Conservation (phyloP, 148 eudicot species). For the Mesembryanthemum crystallinum region DNA sequence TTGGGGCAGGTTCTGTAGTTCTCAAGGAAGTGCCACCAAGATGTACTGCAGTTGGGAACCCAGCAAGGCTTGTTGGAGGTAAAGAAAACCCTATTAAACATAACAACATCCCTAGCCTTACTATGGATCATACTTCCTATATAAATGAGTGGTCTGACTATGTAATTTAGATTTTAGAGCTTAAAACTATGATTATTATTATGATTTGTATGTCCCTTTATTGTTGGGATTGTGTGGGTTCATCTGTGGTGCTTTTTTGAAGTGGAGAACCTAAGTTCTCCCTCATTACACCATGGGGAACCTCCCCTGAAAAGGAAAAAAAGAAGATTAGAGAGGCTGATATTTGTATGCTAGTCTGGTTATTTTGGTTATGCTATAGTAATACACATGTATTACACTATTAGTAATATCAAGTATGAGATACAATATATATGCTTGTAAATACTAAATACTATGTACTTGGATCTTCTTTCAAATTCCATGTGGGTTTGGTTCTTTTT, state of each 20-base stretch:
- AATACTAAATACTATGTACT: neutral
- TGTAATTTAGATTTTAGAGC: conserved; percentile 41
- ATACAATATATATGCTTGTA: conserved; percentile 9
- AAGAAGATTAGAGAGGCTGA: conserved; percentile 16
- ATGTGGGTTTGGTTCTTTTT: neutral
- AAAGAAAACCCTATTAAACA: conserved; percentile 53
- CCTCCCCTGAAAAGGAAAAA: neutral
- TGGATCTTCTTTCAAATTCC: neutral
- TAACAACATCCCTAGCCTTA: conserved; percentile 57
- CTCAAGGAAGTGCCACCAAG: conserved; percentile 58
- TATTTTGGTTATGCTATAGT: conserved; percentile 4
- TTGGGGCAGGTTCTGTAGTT: conserved; percentile 82
- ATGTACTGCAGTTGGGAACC: conserved; percentile 80
- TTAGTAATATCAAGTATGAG: neutral
- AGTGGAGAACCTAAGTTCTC: conserved; percentile 42
- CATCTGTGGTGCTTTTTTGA: conserved; percentile 9
- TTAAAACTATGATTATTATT: neutral
- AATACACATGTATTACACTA: neutral
- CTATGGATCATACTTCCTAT: conserved; percentile 79
- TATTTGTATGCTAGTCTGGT: conserved; percentile 18
- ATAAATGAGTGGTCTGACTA: conserved; percentile 64
- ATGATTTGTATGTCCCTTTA: neutral
- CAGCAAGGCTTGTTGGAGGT: conserved; percentile 77
- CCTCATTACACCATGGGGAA: conserved; percentile 17
- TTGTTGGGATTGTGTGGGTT: neutral